Evolutionary conservation across 1,284 basidiomycete species (phyloP).

Genomic region (Ceratobasidium sp.): DNA sequence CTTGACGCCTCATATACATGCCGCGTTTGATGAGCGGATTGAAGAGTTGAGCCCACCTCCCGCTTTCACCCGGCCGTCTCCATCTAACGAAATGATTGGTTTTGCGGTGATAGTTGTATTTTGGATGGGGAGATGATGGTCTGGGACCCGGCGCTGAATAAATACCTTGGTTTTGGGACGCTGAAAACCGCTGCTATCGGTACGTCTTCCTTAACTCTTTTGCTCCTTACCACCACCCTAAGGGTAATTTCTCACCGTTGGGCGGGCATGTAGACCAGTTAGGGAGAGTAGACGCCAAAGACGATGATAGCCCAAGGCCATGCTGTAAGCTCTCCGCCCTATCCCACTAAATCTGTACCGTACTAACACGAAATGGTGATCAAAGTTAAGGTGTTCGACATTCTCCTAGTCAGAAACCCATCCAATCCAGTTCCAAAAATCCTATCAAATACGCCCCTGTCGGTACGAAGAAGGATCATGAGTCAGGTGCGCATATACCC

Average conservation of each 20-base stretch:
- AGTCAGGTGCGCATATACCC: slow-evolving; percentile 32
- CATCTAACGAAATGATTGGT: slow-evolving; percentile 23
- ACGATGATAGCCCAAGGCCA: slow-evolving; percentile 80
- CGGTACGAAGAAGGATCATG: slow-evolving; percentile 58
- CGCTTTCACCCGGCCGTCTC: not conserved
- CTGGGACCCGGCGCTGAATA: slow-evolving; percentile 90
- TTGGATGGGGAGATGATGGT: slow-evolving; percentile 98
- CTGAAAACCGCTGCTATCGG: slow-evolving; percentile 91
- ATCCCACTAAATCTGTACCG: not conserved
- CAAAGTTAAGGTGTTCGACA: slow-evolving; percentile 93
- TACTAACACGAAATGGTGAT: not conserved
- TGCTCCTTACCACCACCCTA: not conserved
- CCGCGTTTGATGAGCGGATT: slow-evolving; percentile 79
- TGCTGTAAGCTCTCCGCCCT: slow-evolving; percentile 75
- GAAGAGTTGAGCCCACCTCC: slow-evolving; percentile 72
- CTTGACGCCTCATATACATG: slow-evolving; percentile 85
- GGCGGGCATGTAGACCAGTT: not conserved
- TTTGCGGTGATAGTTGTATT: slow-evolving; percentile 73
- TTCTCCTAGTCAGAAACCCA: slow-evolving; percentile 62
- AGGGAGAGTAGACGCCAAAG: slow-evolving; percentile 73
- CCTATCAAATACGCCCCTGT: slow-evolving; percentile 58
- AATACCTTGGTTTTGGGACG: slow-evolving; percentile 90
- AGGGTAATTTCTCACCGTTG: no score
- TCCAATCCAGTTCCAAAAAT: slow-evolving; percentile 45
- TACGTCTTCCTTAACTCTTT: slow-evolving; percentile 55